Base-by-base conservation (phyloP, 495 filamentous ascomycete genomes). In the Ascobolus immersus region DNA sequence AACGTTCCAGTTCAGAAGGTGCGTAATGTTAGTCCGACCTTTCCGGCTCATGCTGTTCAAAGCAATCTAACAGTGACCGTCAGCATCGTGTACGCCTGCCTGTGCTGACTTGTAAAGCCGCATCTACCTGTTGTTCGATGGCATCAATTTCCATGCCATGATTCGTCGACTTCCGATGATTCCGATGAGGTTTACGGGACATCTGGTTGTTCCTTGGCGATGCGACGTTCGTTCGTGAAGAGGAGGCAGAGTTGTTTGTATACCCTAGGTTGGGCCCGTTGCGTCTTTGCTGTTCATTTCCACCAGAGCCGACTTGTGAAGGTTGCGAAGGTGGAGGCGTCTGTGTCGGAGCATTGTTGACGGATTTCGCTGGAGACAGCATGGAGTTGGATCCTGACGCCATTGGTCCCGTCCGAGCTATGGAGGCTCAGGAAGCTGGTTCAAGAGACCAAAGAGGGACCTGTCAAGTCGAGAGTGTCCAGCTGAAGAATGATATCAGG, bases 1-100 rank as follows among this genome's bases (percentile, higher is more conserved):
- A 21, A 80, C 60, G 25, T 73, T 67, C 49, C 91, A 86, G 52
- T 79, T 89, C 69, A 96, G 76, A 18, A 96, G 55, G 54, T 96
- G 86, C 12, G 86, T 93, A 48, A 96, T 94, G 44, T 78, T 89
- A 24, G 78, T 92, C 15, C n/a, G n/a, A 44, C 92, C 86, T 39
- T 84, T 89, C 40, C 84, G 75, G 21, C 82, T 73, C 48, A 73
- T 80, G 39, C 61, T 79, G 25, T 74, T 60, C 46, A 81, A 81
- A 53, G 69, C 70, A 64, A 91, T 77, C 28, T 12, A n/a, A n/a
- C n/a, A 49, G 73, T 73, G 54, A 69, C 62, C 69, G 77, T 21
- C 27, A 17, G 21, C 14, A 25, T 4, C 18, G 6, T 13, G 17
- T 2, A 39, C 13, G 23, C 17, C 22, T 14, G 12, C 20, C 8